Base-by-base conservation (phyloP, 2,329 filamentous ascomycete species). In the Cladorrhinum sp. region DNA sequence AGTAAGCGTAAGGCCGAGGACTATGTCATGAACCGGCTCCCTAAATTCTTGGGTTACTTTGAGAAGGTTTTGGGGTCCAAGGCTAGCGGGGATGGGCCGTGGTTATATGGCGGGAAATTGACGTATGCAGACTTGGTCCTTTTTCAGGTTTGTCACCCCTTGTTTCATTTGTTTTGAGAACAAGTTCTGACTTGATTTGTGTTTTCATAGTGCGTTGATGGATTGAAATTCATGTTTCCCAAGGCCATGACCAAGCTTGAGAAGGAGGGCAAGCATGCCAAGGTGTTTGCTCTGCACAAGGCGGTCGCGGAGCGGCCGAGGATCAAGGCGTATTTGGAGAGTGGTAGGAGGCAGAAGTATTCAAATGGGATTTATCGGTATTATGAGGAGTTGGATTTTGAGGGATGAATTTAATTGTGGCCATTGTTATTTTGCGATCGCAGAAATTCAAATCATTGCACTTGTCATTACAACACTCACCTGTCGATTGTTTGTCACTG, bases 61-160 rank as follows among this genome's bases (percentile, higher is more conserved):
- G 84, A 92, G 76, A 77, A 87, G 1, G 81, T 88, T 18, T 71
- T 93, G 4, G 76, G 78, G 64, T 78, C 79, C 7, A 84, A 87
- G 66, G 77, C 81, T 27, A 81, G 79, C 61, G 78, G 79, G 0
- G 82, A 84, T 0, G 77, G 84, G 4, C 84, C 84, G 23, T 91
- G 87, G 79, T 72, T 93, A 0, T 87, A 91, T 50, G 87, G 86
- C 0, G 80, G 78, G 0, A 76, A 76, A 63, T 66, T 93, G 64
- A 90, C 85, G 0, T 91, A 89, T 72, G 90, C 89, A 13, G 90
- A 93, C 70, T 77, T 89, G 53, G 87, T 89, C 1, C 70, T 92
- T 0, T 93, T 88, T 78, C 89, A 92, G 74, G 85, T 88, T 63
- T 62, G 76, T 65, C 16, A 10, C 4, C 16, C 3, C 22, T 38